Evolutionary conservation across 192 early-diverging fungal genomes (phyloP), one percentile per base, ranked within the genome.

Genomic region (Linnemannia exigua): DNA sequence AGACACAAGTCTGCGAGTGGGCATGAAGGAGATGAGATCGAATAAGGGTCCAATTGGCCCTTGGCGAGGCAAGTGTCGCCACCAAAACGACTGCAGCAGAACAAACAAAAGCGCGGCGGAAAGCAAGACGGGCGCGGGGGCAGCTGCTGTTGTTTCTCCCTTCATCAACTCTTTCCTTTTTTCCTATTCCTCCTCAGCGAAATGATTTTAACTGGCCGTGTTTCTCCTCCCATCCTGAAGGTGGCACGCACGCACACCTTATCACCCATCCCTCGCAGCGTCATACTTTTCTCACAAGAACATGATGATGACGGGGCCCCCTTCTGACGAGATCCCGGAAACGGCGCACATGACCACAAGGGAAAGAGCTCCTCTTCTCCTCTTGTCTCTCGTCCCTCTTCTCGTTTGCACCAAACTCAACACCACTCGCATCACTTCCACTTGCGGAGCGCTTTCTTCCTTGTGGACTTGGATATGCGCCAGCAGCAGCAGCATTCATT

Each of bases 201-300:
- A 63, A 63, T 63, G 58, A 63, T 63, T 63, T 63, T 63, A n/a
- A 63, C 28, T 63, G 58, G 58, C 12, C 25, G 28, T 63, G 58
- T 63, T 63, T 63, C 58, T 63, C 28, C 11, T 3, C 28, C 25
- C 28, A 63, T 9, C 52, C 52, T 7, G 6, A 54, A 54, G 25
- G 22, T 6, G 52, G n/a, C 25, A 1, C 6, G 22, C 25, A 8
- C 25, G 9, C n/a, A 0, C 58, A 28, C 25, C n/a, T 25, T 11
- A 63, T 63, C 58, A 31, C 41, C 20, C 20, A 69, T 20, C 37
- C 16, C 11, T 46, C 9, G 6, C 44, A 33, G 38, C 44, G 22
- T 28, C 19, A 28, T 70, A 0, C 44, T 67, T 44, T 75, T 44
- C 41, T 44, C 9, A 37, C 66, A 76, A 67, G 41, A 25, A 75